phyloP scores from a whole-genome alignment of 306 rosid genomes.

The Fagus sylvatica region DNA sequence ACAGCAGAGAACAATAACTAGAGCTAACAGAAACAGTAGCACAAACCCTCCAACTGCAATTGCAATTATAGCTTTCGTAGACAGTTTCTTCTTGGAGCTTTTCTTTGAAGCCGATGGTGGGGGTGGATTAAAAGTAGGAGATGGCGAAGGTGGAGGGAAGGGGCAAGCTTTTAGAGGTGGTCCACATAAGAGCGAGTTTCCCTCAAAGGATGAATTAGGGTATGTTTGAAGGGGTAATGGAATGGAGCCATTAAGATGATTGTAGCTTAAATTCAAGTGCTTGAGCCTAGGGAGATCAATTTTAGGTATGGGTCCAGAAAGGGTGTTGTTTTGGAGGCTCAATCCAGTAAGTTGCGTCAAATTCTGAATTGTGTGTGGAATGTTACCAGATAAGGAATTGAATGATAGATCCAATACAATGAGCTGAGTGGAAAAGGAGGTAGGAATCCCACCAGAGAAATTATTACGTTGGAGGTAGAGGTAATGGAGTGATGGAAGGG shows the following conservation, averaged over 20 bases:
- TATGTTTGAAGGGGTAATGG: conserved; percentile 58
- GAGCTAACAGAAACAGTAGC: conserved; percentile 54
- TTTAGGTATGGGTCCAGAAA: conserved; percentile 73
- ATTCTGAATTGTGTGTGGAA: conserved; percentile 57
- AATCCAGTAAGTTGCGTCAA: conserved; percentile 65
- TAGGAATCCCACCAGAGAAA: conserved; percentile 77
- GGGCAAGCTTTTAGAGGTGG: conserved; percentile 68
- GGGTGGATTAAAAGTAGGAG: conserved; percentile 36
- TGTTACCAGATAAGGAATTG: conserved; percentile 69
- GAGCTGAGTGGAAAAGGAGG: conserved; percentile 57
- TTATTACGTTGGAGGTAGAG: conserved; percentile 83
- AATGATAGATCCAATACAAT: conserved; percentile 78
- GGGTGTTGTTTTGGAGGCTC: conserved; percentile 79
- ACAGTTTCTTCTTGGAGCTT: conserved; percentile 53
- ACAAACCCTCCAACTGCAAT: conserved; percentile 73
- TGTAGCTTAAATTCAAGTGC: conserved; percentile 77
- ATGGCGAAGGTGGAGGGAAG: conserved; percentile 48
- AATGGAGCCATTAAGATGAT: conserved; percentile 79
- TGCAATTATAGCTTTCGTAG: conserved; percentile 67
- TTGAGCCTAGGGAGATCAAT: conserved; percentile 56
- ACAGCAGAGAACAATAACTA: conserved; percentile 58
- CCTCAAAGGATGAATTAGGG: conserved; percentile 71
- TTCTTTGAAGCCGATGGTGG: conserved; percentile 35
- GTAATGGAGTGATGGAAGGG: conserved; percentile 71
- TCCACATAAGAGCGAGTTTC: conserved; percentile 78